Conservation (phyloP, 441 rosid species). For the Jatropha podagrica region DNA sequence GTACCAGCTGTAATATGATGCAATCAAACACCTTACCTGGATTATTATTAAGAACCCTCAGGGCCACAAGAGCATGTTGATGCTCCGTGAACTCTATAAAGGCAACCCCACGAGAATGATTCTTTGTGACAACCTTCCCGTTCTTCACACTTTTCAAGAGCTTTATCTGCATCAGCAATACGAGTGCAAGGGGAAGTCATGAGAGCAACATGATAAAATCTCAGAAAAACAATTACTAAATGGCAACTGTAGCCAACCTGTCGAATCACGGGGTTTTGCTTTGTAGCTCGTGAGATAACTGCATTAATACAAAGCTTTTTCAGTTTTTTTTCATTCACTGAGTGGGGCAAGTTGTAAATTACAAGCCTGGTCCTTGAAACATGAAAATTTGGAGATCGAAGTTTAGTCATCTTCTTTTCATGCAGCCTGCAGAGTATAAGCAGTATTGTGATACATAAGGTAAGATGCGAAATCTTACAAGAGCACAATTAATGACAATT, state of each 20-base stretch:
- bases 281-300: slow-evolving; percentile 83
- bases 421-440: slow-evolving; percentile 50
- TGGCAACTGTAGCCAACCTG: slow-evolving; percentile 53
- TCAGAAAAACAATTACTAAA: background rate
- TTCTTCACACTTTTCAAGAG: slow-evolving; percentile 63
- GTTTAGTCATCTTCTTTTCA: slow-evolving; percentile 79
- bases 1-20: background rate
- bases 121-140: slow-evolving; percentile 58
- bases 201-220: background rate
- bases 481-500: slow-evolving; percentile 7
- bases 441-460: background rate
- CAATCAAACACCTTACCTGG: slow-evolving; percentile 56
- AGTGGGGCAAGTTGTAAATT: slow-evolving; percentile 77
- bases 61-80: slow-evolving; percentile 87
- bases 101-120: slow-evolving; percentile 82
- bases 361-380: slow-evolving; percentile 78
- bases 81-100: slow-evolving; percentile 82
- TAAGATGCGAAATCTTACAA: slow-evolving; percentile 12
- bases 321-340: slow-evolving; percentile 67
- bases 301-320: slow-evolving; percentile 69
- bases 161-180: slow-evolving; percentile 56
- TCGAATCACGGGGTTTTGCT: slow-evolving; percentile 76
- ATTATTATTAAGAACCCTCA: slow-evolving; percentile 90
- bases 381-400: slow-evolving; percentile 90
- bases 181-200: slow-evolving; percentile 1